Percentiles rank a stretch among this genome's conserved stretches.
These are phyloP conservation scores for Sporobolomyces roseus DNA, from an alignment of 768 basidiomycete genomes.

Conservation along the genomic window DNA sequence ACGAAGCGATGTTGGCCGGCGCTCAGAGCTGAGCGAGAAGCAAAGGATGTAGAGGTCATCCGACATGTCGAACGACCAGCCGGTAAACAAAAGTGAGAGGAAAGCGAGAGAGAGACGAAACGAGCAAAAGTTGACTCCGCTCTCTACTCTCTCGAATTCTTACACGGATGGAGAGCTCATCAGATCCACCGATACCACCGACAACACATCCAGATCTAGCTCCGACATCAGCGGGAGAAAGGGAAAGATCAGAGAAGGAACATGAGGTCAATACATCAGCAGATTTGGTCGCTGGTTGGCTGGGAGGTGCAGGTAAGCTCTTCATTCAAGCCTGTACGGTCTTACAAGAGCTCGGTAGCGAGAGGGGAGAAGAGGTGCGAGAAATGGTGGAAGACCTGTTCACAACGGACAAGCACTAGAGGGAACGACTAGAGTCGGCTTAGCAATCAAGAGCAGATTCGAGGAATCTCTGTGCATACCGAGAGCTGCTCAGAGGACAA, in stretches of 20 bases:
- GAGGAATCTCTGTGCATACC: not conserved
- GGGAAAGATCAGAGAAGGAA: not conserved
- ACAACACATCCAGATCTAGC: too few relatives aligned
- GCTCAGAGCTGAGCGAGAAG: too few relatives aligned
- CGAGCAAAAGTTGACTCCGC: too few relatives aligned
- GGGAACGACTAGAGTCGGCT: too few relatives aligned
- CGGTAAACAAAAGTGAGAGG: too few relatives aligned
- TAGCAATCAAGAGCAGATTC: too few relatives aligned
- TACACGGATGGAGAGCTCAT: constrained; percentile 16
- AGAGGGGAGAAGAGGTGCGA: not conserved
- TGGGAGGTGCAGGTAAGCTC: constrained; percentile 28
- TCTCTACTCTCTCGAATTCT: not conserved
- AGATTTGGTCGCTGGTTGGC: constrained; percentile 26
- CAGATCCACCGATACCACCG: constrained; percentile 6
- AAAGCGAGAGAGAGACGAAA: too few relatives aligned
- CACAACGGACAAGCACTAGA: not conserved
- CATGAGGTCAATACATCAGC: constrained; percentile 18
- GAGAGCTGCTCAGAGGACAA: too few relatives aligned
- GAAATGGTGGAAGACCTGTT: not conserved
- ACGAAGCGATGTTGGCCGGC: too few relatives aligned
- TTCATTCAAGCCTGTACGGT: not conserved
- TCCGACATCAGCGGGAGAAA: not conserved
- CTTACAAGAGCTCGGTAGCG: not conserved
- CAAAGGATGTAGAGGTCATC: too few relatives aligned
- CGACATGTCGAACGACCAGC: too few relatives aligned